These are phyloP conservation scores for Cryptococcus sp. DNA, from an alignment of 1,284 basidiomycete genomes.

Conservation along the genomic window DNA sequence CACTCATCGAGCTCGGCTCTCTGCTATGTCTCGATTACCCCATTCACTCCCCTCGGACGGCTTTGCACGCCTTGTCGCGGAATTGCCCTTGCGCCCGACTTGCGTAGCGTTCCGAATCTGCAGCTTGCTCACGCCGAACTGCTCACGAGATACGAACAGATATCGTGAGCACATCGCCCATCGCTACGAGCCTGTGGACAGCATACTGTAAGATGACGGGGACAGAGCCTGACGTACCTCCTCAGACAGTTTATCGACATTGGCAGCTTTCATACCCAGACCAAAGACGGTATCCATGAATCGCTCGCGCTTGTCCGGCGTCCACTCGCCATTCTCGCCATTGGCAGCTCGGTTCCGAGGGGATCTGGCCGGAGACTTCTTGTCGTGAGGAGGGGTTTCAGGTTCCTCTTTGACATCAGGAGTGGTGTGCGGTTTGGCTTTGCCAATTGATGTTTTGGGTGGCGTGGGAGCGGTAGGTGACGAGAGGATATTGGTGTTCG, in stretches of 20 bases:
- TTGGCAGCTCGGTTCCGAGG: neutral
- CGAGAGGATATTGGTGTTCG: too few species aligned
- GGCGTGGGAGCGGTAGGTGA: too few species aligned
- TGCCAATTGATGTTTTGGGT: too few species aligned
- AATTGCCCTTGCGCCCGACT: constrained; percentile 30
- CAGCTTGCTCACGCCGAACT: constrained; percentile 23
- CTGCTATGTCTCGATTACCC: neutral
- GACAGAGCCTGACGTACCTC: constrained; percentile 15
- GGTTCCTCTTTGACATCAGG: too few species aligned
- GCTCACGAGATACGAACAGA: neutral
- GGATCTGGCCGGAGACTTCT: too few species aligned
- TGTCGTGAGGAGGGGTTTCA: too few species aligned
- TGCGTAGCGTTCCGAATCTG: constrained; percentile 35
- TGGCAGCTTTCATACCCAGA: constrained; percentile 13
- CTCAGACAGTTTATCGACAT: constrained; percentile 7
- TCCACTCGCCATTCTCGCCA: constrained; percentile 13
- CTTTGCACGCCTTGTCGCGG: constrained; percentile 14
- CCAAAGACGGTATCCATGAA: constrained; percentile 16
- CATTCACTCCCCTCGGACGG: constrained; percentile 2
- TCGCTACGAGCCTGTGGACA: neutral
- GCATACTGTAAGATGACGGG: neutral
- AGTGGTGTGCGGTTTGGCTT: too few species aligned
- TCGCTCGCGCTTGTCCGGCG: constrained; percentile 15
- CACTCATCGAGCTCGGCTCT: too few species aligned
- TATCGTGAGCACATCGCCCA: constrained; percentile 4